Conservation (phyloP, 495 filamentous ascomycete species). For the Penicillium waksmanii region DNA sequence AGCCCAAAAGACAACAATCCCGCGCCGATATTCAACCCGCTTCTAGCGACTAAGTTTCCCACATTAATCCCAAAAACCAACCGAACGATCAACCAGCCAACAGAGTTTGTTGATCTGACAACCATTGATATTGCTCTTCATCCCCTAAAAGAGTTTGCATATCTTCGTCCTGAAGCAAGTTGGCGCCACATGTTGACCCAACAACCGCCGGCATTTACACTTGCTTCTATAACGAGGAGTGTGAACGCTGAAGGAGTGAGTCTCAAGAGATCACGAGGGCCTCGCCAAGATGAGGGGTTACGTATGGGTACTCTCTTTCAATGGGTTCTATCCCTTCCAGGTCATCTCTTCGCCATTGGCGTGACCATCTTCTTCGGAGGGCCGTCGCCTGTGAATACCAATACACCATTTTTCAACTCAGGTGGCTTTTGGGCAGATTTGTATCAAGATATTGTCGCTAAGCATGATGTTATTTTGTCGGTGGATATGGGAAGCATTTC, state of each 20-base stretch:
- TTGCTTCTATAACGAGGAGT: background rate
- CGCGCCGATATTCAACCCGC: background rate
- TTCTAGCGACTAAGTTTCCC: background rate
- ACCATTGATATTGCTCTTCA: background rate
- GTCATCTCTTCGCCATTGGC: background rate
- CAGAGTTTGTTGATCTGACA: background rate
- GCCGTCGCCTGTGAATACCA: background rate
- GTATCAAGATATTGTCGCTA: background rate
- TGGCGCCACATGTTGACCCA: slow-evolving; percentile 1
- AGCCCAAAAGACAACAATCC: background rate
- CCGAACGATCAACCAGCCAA: background rate
- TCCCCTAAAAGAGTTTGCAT: background rate
- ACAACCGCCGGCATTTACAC: background rate
- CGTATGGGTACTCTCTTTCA: background rate
- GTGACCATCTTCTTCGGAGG: background rate
- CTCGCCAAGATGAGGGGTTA: background rate
- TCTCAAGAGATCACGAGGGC: background rate
- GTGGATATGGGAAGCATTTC: background rate
- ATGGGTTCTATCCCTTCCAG: background rate
- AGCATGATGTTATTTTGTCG: background rate
- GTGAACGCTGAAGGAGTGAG: background rate
- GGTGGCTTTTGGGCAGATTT: background rate
- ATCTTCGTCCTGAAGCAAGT: slow-evolving; percentile 2
- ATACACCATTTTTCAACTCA: slow-evolving; percentile 2
- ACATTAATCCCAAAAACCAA: background rate